Evolutionary conservation across 2,329 filamentous ascomycete genomes (phyloP), one percentile per base, ranked within the genome.

Genomic region (Fusarium sp.): DNA sequence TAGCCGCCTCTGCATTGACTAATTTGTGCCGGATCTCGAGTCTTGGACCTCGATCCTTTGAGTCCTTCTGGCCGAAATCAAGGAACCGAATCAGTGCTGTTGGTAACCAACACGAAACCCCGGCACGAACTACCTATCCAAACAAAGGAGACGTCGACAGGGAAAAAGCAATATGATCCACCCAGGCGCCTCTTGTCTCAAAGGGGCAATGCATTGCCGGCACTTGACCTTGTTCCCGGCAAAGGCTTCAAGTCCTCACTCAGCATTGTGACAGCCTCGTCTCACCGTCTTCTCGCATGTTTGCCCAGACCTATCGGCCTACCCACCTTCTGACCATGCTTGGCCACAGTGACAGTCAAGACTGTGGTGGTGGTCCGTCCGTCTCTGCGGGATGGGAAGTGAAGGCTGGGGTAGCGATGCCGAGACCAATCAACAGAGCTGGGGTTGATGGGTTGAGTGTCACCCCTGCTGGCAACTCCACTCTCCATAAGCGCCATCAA

Each of bases 101-200:
- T 27, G 42, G 42, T 27, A 16, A 9, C 23, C 14, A 27, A 14
- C n/a, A 50, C 9, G 10, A 50, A 16, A 6, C 27, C 46, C 46
- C 14, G 27, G n/a, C 25, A 18, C 18, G 38, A 42, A 42, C 42
- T 27, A 27, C n/a, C 23, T 27, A 27, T 27, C 46, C 13, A 50
- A 20, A 31, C 10, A 16, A 31, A 50, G 16, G 16, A 33, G 42
- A 46, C 20, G 42, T 46, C 20, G 42, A 46, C 18, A 25, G 20
- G 18, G 18, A 29, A 62, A 64, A 61, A 61, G 53, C 46, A 67
- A 58, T 46, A 53, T 44, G 51, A 49, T 49, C 50, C 55, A 63
- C 46, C 42, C 27, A 34, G 14, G 27, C 27, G 31, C 57, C 50
- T 25, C 51, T 38, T 54, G 51, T 33, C 49, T 53, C 49, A 33